A percentile compares a stretch with the other conserved stretches of the same genome.
Evolutionary conservation across 75 land plant genomes (phyloP).

Genomic region (Pinus taeda): DNA sequence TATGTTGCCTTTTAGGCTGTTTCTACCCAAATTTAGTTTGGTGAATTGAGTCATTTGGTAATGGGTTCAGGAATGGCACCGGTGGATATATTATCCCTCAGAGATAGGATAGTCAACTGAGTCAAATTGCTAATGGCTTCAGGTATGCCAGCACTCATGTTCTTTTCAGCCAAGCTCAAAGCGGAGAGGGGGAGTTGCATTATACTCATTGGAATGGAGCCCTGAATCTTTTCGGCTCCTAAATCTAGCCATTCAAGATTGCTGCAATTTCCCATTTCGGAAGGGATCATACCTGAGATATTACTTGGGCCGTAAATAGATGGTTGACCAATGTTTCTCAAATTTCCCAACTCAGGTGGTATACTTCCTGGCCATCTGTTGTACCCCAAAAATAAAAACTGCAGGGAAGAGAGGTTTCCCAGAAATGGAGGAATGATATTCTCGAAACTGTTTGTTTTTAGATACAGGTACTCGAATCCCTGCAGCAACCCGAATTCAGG

Average conservation of each 20-base stretch:
- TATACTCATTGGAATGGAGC: neutral
- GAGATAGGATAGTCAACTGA: neutral
- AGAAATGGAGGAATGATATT: neutral
- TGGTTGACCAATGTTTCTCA: too few relatives aligned
- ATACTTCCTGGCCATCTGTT: neutral
- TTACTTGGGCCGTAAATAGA: too few relatives aligned
- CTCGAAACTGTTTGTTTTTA: slow-evolving; percentile 26
- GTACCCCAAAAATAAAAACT: neutral
- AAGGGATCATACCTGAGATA: slow-evolving; percentile 12
- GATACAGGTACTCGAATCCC: slow-evolving; percentile 17
- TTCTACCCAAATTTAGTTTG: neutral
- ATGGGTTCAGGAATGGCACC: too few relatives aligned
- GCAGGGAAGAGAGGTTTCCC: neutral
- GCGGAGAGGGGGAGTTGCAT: neutral
- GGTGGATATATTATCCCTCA: too few relatives aligned
- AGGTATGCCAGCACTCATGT: too few relatives aligned
- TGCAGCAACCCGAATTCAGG: neutral
- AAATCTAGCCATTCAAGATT: neutral
- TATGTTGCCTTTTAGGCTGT: neutral
- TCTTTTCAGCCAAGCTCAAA: too few relatives aligned
- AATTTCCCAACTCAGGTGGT: too few relatives aligned
- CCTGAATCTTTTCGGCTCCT: neutral
- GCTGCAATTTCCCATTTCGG: slow-evolving; percentile 3
- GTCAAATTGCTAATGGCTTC: neutral
- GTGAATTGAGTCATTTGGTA: neutral